A percentile compares a stretch with the other conserved stretches of the same genome.
These are phyloP conservation scores for Fusarium stilboides DNA, from an alignment of 2,329 filamentous ascomycete species.

Conservation along the genomic window DNA sequence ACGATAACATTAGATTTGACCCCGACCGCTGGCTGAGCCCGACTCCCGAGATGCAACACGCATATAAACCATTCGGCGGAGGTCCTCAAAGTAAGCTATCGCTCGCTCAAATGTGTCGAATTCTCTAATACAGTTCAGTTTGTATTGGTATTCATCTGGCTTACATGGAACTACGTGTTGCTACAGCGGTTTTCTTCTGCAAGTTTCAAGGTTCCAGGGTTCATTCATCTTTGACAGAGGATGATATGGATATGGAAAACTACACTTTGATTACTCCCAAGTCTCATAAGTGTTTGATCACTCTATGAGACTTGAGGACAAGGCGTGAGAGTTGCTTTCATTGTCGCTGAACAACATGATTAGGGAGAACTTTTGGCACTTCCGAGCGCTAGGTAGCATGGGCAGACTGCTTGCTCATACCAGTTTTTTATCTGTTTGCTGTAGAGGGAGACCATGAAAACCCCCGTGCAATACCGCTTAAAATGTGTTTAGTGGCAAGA, in stretches of 20 bases:
- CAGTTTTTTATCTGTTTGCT: too few species aligned
- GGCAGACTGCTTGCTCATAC: too few species aligned
- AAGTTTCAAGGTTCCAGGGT: background rate
- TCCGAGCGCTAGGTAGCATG: too few species aligned
- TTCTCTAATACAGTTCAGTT: background rate
- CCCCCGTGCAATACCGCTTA: too few species aligned
- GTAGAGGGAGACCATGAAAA: too few species aligned
- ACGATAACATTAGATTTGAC: background rate
- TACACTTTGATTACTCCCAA: slow-evolving; percentile 8
- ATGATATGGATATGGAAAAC: slow-evolving; percentile 6
- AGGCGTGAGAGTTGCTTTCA: too few species aligned
- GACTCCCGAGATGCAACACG: background rate
- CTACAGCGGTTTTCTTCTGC: background rate
- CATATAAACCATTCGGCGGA: background rate
- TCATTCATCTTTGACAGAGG: background rate
- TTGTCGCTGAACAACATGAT: too few species aligned
- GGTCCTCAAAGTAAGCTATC: slow-evolving; percentile 1
- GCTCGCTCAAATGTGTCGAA: accelerated
- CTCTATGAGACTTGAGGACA: background rate
- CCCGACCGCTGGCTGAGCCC: slow-evolving; percentile 3
- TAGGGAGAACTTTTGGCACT: too few species aligned
- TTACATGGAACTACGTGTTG: slow-evolving; percentile 11
- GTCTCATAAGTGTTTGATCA: slow-evolving; percentile 6
- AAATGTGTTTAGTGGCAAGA: too few species aligned
- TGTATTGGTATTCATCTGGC: slow-evolving; percentile 10